Conservation (phyloP, 164 flowering plant genomes). For the Aristolochia californica region DNA sequence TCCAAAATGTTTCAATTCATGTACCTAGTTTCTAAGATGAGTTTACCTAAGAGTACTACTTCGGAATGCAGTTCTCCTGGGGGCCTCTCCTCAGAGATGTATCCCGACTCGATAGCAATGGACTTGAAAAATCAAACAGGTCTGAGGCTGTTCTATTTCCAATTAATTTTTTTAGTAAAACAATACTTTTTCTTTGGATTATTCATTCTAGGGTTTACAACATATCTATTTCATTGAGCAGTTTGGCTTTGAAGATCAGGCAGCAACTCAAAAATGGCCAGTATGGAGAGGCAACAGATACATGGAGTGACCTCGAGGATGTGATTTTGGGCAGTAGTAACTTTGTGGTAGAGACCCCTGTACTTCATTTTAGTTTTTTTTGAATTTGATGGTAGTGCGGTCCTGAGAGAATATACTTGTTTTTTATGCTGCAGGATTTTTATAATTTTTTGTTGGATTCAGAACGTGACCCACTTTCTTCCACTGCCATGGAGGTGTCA, state of each 20-base stretch:
- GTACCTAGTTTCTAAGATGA: not conserved
- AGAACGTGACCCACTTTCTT: constrained; percentile 29
- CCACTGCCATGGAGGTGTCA: constrained; percentile 14
- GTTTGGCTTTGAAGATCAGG: constrained; percentile 53
- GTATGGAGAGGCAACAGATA: constrained; percentile 40
- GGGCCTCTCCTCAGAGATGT: constrained; percentile 83
- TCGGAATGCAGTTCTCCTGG: constrained; percentile 63
- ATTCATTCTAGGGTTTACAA: not conserved
- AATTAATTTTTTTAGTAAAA: too few species aligned
- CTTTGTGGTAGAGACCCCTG: constrained; percentile 42
- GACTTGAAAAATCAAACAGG: constrained; percentile 49
- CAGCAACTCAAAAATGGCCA: constrained; percentile 36
- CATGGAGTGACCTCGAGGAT: constrained; percentile 53
- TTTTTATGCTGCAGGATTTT: constrained; percentile 46
- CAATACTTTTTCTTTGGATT: not conserved
- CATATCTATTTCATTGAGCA: constrained; percentile 19
- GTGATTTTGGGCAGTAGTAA: constrained; percentile 34
- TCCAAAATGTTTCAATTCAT: not conserved
- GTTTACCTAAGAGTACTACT: not conserved
- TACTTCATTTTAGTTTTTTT: not conserved
- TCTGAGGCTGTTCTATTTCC: too few species aligned
- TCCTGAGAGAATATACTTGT: not conserved
- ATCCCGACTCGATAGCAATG: constrained; percentile 61
- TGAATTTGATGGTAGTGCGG: not conserved
- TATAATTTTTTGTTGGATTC: constrained; percentile 72